Conservation (phyloP, 2,329 filamentous ascomycete genomes). For the Neobulgaria alba region DNA sequence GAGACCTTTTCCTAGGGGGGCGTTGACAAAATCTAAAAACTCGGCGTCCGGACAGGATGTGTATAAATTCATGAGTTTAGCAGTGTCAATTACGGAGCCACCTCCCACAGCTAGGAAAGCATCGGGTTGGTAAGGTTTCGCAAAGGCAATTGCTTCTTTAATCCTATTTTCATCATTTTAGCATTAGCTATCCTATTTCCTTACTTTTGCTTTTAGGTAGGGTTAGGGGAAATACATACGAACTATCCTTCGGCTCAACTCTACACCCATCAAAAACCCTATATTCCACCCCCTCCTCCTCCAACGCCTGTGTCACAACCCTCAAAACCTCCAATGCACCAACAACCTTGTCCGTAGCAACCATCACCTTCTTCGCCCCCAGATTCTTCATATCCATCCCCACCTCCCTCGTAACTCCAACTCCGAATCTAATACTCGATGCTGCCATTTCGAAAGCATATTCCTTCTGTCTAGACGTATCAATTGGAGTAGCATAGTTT, state of each 20-base stretch:
- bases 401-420: conserved; percentile 87
- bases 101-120: conserved; percentile 89
- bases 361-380: conserved; percentile 75
- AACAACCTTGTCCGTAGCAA: conserved; percentile 84
- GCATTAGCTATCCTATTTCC: background rate
- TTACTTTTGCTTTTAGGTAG: background rate
- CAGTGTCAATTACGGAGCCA: conserved; percentile 94
- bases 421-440: conserved; percentile 87
- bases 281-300: conserved; percentile 69
- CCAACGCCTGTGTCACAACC: conserved; percentile 74
- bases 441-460: conserved; percentile 99
- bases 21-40: conserved; percentile 97
- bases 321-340: conserved; percentile 73
- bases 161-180: conserved; percentile 43
- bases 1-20: conserved; percentile 75
- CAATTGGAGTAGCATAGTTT: conserved; percentile 66
- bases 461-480: conserved; percentile 69
- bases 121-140: conserved; percentile 72
- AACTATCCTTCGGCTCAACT: conserved; percentile 91
- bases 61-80: conserved; percentile 98
- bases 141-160: conserved; percentile 81
- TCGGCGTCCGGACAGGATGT: conserved; percentile 83
- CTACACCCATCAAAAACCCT: conserved; percentile 72
- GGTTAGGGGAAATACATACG: conserved; percentile 42
- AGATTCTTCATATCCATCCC: conserved; percentile 97